Conservation (phyloP, 2,329 filamentous ascomycete species). For the Paradendryphiella salina region DNA sequence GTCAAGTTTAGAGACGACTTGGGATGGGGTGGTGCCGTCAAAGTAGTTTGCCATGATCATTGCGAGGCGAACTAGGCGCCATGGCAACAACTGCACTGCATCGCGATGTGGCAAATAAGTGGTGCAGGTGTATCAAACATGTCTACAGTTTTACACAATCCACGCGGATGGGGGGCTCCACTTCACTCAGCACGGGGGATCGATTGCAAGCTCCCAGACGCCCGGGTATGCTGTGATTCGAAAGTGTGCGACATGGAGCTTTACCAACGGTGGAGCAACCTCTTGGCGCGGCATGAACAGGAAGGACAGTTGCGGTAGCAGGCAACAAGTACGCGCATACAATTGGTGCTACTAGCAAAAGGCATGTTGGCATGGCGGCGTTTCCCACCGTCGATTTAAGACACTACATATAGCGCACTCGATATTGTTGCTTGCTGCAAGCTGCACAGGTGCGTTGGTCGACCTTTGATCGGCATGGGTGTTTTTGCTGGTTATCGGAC, state of each 20-base stretch:
- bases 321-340: background rate
- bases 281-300: constrained; percentile 10
- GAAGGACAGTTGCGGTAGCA: background rate
- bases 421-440: constrained; percentile 1
- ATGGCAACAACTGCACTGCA: constrained; percentile 2
- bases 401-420: background rate
- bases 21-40: background rate
- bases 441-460: background rate
- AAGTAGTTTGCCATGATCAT: background rate
- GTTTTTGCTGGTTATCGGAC: constrained; percentile 2
- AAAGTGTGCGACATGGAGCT: constrained; percentile 17
- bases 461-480: background rate
- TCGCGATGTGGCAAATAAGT: constrained; percentile 11
- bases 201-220: background rate
- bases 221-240: constrained; percentile 9
- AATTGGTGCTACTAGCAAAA: constrained; percentile 3
- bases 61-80: background rate
- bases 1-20: constrained; percentile 10
- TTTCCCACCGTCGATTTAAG: constrained; percentile 5
- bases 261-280: constrained; percentile 4
- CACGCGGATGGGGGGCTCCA: too few relatives aligned
- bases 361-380: background rate
- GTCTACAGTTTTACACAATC: too few relatives aligned
- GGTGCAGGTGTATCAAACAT: constrained; percentile 11
- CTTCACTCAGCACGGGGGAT: too few relatives aligned